A percentile compares a stretch with the other conserved stretches of the same genome.
Evolutionary conservation across 805 yeast species (phyloP).

Genomic region (Candida dajiaensis): DNA sequence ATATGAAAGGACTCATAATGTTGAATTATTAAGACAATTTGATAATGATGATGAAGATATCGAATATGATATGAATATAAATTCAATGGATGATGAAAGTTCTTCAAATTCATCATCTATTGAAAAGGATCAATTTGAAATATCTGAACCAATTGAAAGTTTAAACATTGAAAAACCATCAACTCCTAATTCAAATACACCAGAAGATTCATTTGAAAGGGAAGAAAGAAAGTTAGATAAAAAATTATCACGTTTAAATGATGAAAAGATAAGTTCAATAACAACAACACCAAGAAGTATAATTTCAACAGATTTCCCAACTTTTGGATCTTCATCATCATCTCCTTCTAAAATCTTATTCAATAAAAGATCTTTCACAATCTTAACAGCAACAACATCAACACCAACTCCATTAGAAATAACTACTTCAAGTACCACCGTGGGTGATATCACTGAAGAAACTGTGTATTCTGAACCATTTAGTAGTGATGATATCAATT

Average conservation of each 20-base stretch:
- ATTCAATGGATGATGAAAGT: not conserved
- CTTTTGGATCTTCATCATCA: not conserved
- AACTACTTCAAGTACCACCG: conserved; percentile 9
- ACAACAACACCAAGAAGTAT: conserved; percentile 1
- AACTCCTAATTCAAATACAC: conserved; percentile 7
- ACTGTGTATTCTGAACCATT: conserved; percentile 19
- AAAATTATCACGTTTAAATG: conserved; percentile 5
- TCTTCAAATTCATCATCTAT: not conserved
- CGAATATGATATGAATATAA: no score
- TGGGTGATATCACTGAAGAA: conserved; percentile 20
- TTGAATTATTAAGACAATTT: not conserved
- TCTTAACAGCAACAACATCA: conserved; percentile 9
- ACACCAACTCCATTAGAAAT: not conserved
- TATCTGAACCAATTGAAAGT: no score
- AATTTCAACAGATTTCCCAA: conserved; percentile 3
- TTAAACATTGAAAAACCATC: not conserved
- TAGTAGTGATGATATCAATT: conserved; percentile 6
- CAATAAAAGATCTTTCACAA: conserved; percentile 12
- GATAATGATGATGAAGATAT: not conserved
- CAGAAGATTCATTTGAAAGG: conserved; percentile 21
- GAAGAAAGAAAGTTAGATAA: conserved; percentile 15
- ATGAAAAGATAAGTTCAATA: not conserved
- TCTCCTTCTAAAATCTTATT: conserved; percentile 6
- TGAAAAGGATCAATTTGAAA: no score
- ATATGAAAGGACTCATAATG: not conserved